A percentile compares a stretch with the other conserved stretches of the same genome.
phyloP scores from a whole-genome alignment of 2,329 filamentous ascomycete species.

The Dactylonectria estremocensis region DNA sequence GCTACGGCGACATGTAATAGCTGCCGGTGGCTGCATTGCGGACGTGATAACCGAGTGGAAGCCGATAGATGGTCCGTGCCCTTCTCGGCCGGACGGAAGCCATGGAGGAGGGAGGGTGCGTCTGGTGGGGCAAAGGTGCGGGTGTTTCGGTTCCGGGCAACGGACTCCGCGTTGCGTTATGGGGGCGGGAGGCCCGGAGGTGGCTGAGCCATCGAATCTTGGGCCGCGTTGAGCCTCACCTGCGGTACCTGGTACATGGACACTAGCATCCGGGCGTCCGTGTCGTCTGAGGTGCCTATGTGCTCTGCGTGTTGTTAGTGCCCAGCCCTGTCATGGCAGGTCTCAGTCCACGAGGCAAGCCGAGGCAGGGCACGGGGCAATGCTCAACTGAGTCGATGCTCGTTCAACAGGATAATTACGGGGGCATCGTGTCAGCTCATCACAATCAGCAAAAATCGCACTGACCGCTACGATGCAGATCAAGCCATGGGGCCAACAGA shows the following conservation, averaged over 20 bases:
- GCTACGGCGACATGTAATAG: background rate
- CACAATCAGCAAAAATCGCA: background rate
- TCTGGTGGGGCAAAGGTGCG: constrained; percentile 38
- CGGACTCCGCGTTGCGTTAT: constrained; percentile 23
- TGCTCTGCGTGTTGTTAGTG: background rate
- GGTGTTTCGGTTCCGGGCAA: constrained; percentile 33
- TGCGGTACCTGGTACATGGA: constrained; percentile 8
- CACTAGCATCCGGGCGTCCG: background rate
- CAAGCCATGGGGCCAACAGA: background rate
- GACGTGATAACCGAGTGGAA: constrained; percentile 44
- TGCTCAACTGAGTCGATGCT: background rate
- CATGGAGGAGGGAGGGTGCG: constrained; percentile 12
- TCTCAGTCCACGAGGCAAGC: background rate
- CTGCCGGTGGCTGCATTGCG: background rate
- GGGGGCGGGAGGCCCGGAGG: constrained; percentile 35
- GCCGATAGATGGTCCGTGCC: constrained; percentile 49
- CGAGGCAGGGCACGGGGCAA: background rate
- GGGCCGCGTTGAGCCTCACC: constrained; percentile 5
- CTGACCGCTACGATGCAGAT: background rate
- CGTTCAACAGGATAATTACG: background rate
- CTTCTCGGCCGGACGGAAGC: constrained; percentile 47
- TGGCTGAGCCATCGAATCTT: constrained; percentile 18
- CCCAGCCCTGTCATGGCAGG: background rate
- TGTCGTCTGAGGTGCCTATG: too few relatives aligned
- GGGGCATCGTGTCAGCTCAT: constrained; percentile 11